A percentile compares a stretch with the other conserved stretches of the same genome.
Conservation (phyloP, 495 filamentous ascomycete genomes). For the Tirmania nivea region DNA sequence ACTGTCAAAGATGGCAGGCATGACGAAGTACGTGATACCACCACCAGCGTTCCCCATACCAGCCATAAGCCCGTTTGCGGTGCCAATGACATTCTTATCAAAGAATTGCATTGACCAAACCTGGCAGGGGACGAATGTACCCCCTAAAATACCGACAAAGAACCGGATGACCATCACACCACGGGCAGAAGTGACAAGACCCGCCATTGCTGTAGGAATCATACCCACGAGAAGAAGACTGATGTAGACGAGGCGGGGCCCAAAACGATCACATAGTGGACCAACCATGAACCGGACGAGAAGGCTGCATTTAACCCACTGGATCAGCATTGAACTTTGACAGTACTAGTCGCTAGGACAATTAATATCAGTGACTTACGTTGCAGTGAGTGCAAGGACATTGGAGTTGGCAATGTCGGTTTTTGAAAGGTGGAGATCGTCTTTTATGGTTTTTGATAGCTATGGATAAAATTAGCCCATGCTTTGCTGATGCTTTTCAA, state of each 20-base stretch:
- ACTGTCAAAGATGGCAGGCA: constrained; percentile 78
- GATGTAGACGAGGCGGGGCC: constrained; percentile 63
- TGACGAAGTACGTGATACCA: constrained; percentile 73
- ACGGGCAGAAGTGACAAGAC: constrained; percentile 42
- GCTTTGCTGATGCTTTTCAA: constrained; percentile 5
- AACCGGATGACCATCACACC: constrained; percentile 66
- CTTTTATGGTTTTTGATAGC: constrained; percentile 54
- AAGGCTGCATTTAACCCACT: constrained; percentile 28
- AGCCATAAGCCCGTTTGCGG: constrained; percentile 67
- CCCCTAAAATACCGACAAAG: constrained; percentile 85
- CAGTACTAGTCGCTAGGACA: background rate
- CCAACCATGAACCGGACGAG: constrained; percentile 66
- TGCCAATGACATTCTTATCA: constrained; percentile 85
- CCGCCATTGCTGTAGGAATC: constrained; percentile 67
- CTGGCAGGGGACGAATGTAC: constrained; percentile 80
- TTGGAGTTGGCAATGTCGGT: constrained; percentile 76
- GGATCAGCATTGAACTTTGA: background rate
- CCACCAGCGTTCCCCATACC: constrained; percentile 83
- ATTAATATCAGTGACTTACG: constrained; percentile 33
- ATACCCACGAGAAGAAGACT: constrained; percentile 49
- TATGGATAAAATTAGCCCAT: constrained; percentile 10
- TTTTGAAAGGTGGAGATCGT: constrained; percentile 50
- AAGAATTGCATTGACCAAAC: constrained; percentile 94
- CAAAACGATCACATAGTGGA: constrained; percentile 64
- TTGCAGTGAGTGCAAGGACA: constrained; percentile 66